Evolutionary conservation across 371 early-diverging fungal genomes (phyloP), one percentile per base, ranked within the genome.

Genomic region (Mucor sp.): DNA sequence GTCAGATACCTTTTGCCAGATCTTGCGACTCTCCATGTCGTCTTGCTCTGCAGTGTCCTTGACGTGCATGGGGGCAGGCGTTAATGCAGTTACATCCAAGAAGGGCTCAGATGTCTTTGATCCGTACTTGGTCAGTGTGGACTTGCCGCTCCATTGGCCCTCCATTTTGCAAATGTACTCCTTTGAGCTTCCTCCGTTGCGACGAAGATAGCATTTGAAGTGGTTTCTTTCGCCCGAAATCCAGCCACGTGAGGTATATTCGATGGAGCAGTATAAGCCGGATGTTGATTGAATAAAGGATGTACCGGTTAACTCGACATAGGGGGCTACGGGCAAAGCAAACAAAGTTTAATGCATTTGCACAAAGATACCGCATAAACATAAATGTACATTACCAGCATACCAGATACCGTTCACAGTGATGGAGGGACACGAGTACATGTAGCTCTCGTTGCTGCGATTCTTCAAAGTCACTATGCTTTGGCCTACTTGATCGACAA

Each of bases 211-310:
- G 60, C 74, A 94, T 65, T 93, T 90, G 74, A 93, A 89, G 58
- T 85, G 83, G 60, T 93, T 89, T 65, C 90, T 88, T 65, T 89
- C 90, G 63, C 93, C 93, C 6, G 88, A 86, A 65, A 93, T 87
- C 88, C 90, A 93, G 21, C 92, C 89, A 65, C 85, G 88, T n/a
- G 91, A 87, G 37, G 86, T 68, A 70, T 87, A 93, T 59, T 93
- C 89, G 65, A 93, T 85, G 30, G 86, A 86, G 39, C 89, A 82
- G 27, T 85, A 81, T n/a, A 80, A 76, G n/a, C 93, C 93, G 50
- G 82, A 77, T 32, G 83, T 80, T 28, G 89, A 87, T 63, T 86
- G 85, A 60, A 93, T 90, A 63, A 82, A 85, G 1, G 92, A 86
- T 3, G 84, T 82, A 67, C 91, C 90, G 15, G 80, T 84, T 68